Base-by-base conservation (phyloP, 225 moss, liverwort and hornwort genomes). In the Antitrichia curtipendula region DNA sequence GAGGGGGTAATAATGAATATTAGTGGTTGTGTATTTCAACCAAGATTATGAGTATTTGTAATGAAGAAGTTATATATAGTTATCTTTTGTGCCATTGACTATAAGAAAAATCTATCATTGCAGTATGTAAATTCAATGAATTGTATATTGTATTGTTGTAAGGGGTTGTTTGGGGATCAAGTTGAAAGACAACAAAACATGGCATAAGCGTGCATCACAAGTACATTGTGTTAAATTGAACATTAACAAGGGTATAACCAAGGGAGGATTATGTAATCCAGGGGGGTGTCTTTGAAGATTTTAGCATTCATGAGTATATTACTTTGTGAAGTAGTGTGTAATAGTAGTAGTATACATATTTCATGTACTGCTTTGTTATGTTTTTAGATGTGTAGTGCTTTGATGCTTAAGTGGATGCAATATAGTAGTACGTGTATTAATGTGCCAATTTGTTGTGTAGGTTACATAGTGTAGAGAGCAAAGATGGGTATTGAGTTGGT, bases 101-200 rank as follows among this genome's bases (percentile, higher is more conserved):
- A 2, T 10, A 1, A 6, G 8, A 5, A 34, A 10, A 34, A 64
- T n/a, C n/a, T n/a, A n/a, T n/a, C n/a, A n/a, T n/a, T n/a, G 19
- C 2, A 36, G 3, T 19, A 34, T 64, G 19, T 36, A 1, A 36
- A 64, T 64, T 64, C 10, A 64, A 66, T 66, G 21, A 66, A 66
- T 21, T 66, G 22, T 21, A n/a, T 66, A 4, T n/a, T 66, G 20
- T n/a, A n/a, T 22, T 66, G 6, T 34, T 17, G 64, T 18, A n/a
- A 66, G 4, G 21, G 10, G 21, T 66, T 66, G 21, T 66, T 21
- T 10, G 6, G n/a, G n/a, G n/a, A n/a, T n/a, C 34, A 66, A 5
- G n/a, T 6, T n/a, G n/a, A n/a, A n/a, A n/a, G n/a, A 66, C 21
- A 66, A 34, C 2, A 32, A 5, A 5, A 0, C 3, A 34, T 3